Evolutionary conservation across 495 filamentous ascomycete species (phyloP).

Genomic region (Penicillium daleae): DNA sequence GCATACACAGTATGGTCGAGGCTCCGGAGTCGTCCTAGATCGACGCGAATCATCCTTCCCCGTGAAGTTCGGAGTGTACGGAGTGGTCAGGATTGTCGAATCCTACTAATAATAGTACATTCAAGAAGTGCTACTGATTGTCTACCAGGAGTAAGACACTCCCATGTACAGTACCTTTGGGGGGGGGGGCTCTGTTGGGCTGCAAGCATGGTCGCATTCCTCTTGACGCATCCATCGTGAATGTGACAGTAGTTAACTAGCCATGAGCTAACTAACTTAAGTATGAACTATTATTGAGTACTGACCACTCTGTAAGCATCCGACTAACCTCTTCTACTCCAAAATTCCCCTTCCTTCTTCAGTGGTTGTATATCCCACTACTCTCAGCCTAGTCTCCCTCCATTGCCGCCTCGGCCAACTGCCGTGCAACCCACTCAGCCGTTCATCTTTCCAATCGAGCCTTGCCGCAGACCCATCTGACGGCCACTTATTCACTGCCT

Average conservation of each 20-base stretch:
- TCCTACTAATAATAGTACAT: neutral
- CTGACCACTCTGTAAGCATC: no score
- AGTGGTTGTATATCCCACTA: no score
- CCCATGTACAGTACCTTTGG: neutral
- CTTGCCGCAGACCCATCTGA: neutral
- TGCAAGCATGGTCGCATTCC: neutral
- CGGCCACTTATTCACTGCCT: neutral
- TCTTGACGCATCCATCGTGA: neutral
- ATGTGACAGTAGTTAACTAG: no score
- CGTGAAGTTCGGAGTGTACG: neutral
- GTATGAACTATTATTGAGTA: neutral
- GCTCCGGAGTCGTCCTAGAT: neutral
- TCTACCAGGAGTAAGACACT: no score
- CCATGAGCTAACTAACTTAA: neutral
- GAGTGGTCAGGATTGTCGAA: neutral
- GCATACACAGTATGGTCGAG: neutral
- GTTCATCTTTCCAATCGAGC: conserved; percentile 11
- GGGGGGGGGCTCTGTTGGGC: neutral
- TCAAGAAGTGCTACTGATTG: neutral
- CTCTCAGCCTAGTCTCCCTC: no score
- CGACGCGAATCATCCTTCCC: neutral
- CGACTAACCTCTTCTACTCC: neutral
- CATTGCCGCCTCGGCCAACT: neutral
- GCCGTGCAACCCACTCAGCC: conserved; percentile 15
- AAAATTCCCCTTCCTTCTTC: neutral